Base-by-base conservation (phyloP, 192 early-diverging fungal genomes). In the Tieghemiomyces parasiticus region DNA sequence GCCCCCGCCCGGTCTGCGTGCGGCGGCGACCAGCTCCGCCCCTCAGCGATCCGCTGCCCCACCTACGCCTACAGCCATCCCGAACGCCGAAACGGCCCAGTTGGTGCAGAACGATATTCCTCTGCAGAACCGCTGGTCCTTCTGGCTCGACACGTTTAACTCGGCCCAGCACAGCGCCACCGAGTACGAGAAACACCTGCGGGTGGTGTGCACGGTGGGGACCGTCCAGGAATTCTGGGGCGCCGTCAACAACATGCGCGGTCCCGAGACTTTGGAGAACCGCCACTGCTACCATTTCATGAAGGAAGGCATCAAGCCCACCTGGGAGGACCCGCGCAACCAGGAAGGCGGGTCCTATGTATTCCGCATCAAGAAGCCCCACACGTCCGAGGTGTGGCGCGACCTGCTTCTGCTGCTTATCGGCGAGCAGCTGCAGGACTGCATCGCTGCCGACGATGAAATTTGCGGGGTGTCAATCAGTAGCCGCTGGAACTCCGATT, bases 161-260 rank as follows among this genome's bases (percentile, higher is more conserved):
- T 31, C 54, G 29, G 16, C 29, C 2, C 32, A 56, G 29, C 30
- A 56, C 25, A 71, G 67, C 30, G 71, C 71, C 59, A 67, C 61
- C 46, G 66, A 76, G 64, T 76, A 76, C 60, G 67, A 68, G 25
- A 63, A 76, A 54, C 71, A 70, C 54, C 63, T 76, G 25, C 67
- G 63, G 62, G 67, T 64, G 49, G 66, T 76, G 42, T 61, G 68
- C 29, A 69, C 68, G 44, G 74, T 76, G 49, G 66, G 62, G 26
- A 73, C 74, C 61, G 71, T 76, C 44, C 74, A 76, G 74, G 74
- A 71, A 67, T 76, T 76, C 52, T 76, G 74, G 74, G 64, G 66
- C 22, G 71, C 73, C 44, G 72, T 73, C 56, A 73, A 76, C 54
- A 70, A 76, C 61, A 76, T 76, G 61, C 59, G 58, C 13, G 71